Evolutionary conservation across 176 grass and related monocot species (phyloP), one percentile per base, ranked within the genome.

Genomic region (Lolium perenne): DNA sequence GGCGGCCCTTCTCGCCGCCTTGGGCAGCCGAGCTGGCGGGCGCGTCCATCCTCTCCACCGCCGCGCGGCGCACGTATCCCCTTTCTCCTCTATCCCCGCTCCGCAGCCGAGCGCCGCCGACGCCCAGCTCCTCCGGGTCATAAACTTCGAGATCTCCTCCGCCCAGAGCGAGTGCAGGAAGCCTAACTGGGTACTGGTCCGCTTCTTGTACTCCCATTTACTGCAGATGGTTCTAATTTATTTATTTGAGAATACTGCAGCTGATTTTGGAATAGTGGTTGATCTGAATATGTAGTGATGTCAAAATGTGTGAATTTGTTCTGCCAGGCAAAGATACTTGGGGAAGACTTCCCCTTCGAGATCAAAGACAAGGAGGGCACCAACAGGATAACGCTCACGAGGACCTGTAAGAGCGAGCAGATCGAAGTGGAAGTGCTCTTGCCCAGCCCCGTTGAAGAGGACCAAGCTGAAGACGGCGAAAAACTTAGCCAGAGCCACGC

Each of bases 81-180:
- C 5, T 20, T 60, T 90, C 6, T 86, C 84, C 16, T 82, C 84
- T 63, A 9, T 55, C 71, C 71, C 72, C 63, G 6, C 63, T 5
- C 29, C 50, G 8, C 72, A 46, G 72, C 43, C 21, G 21, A 29
- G 84, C 83, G 83, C 71, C 61, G 71, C 32, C 78, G 83, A 77
- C 8, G 88, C 88, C 29, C 88, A 86, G 0, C 88, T 90, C 73
- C 63, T 86, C 84, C 88, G 88, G 79, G 65, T 78, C 73, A 56
- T 90, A 86, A 82, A 63, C 45, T 86, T 72, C 38, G 88, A 90
- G 88, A 90, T 86, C 73, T 90, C 88, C 64, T 47, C 57, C 79
- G 88, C 88, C 35, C 84, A 86, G 73, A 35, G 32, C 62, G 79
- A 90, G 17, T 90, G 88, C 88, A 86, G 77, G 84, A 86, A 83